These are phyloP conservation scores for Exsudoporus floridanus DNA, from an alignment of 1,284 basidiomycete species.

Conservation along the genomic window DNA sequence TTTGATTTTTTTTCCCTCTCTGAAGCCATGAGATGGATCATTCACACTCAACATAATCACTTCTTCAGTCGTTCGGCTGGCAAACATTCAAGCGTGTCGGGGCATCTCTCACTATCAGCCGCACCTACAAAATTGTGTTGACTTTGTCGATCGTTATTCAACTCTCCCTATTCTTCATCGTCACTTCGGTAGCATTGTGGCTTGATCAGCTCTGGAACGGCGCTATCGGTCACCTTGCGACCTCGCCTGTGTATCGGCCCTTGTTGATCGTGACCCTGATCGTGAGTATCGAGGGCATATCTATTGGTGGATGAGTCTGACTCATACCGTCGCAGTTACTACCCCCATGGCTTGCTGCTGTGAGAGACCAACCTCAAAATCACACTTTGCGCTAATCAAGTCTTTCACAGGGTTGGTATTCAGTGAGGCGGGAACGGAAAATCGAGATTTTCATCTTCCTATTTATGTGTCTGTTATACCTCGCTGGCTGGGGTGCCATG, in stretches of 20 bases:
- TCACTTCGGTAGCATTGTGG: slow-evolving; percentile 68
- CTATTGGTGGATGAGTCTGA: slow-evolving; percentile 4
- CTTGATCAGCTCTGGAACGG: slow-evolving; percentile 73
- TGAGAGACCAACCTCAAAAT: slow-evolving; percentile 31
- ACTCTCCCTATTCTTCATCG: slow-evolving; percentile 74
- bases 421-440: slow-evolving; percentile 64
- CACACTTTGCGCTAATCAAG: slow-evolving; percentile 12
- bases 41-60: neutral
- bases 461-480: slow-evolving; percentile 54
- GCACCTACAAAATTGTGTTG: slow-evolving; percentile 70
- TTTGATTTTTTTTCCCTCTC: slow-evolving; percentile 24
- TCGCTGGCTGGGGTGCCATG: slow-evolving; percentile 68
- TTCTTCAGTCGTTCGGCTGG: slow-evolving; percentile 69
- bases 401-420: slow-evolving; percentile 63
- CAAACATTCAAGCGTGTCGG: slow-evolving; percentile 83
- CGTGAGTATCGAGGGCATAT: slow-evolving; percentile 41
- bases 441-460: slow-evolving; percentile 63
- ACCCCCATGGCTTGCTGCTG: slow-evolving; percentile 64
- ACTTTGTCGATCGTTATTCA: slow-evolving; percentile 72
- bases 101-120: slow-evolving; percentile 70
- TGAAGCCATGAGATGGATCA: neutral
- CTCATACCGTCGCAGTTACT: slow-evolving; percentile 47
- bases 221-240: slow-evolving; percentile 53
- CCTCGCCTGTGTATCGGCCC: slow-evolving; percentile 51
- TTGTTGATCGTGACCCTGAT: slow-evolving; percentile 55